A percentile compares a stretch with the other conserved stretches of the same genome.
Evolutionary conservation across 805 yeast genomes (phyloP).

Genomic region (Candida alai): DNA sequence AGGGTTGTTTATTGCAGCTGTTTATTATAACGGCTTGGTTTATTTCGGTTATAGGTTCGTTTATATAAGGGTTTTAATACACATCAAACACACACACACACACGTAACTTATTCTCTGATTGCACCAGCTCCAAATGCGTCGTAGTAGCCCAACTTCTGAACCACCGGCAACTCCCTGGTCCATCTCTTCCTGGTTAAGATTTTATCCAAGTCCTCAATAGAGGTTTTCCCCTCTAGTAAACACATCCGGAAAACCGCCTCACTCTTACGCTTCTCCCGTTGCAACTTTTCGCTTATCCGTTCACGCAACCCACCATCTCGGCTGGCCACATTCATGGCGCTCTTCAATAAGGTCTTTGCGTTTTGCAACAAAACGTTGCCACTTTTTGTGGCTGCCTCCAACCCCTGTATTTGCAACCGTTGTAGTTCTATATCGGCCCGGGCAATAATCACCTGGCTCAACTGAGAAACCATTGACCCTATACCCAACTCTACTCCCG

Average conservation of each 20-base stretch:
- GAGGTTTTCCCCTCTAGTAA: slow-evolving; percentile 38
- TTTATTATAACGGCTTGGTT: too few species aligned
- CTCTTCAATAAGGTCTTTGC: slow-evolving; percentile 42
- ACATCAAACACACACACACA: too few species aligned
- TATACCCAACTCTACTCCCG: slow-evolving; percentile 20
- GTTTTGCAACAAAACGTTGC: slow-evolving; percentile 32
- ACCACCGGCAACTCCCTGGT: slow-evolving; percentile 21
- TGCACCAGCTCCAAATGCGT: slow-evolving; percentile 18
- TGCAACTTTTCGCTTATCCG: slow-evolving; percentile 38
- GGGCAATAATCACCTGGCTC: slow-evolving; percentile 42
- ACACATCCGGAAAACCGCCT: slow-evolving; percentile 45
- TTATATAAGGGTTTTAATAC: too few species aligned
- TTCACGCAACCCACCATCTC: slow-evolving; percentile 51
- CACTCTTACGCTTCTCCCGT: slow-evolving; percentile 40
- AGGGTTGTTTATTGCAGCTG: too few species aligned
- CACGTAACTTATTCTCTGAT: too few species aligned
- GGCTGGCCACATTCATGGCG: slow-evolving; percentile 42
- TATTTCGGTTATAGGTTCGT: slow-evolving; percentile 1
- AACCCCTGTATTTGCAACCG: slow-evolving; percentile 32
- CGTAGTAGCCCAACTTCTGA: slow-evolving; percentile 25
- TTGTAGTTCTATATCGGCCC: slow-evolving; percentile 52
- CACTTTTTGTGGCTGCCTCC: slow-evolving; percentile 28
- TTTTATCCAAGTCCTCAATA: slow-evolving; percentile 24
- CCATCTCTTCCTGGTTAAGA: slow-evolving; percentile 32
- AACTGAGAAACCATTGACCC: slow-evolving; percentile 34